Evolutionary conservation across 306 rosid species (phyloP), one percentile per base, ranked within the genome.

Genomic region (Ormosia semicastrata): DNA sequence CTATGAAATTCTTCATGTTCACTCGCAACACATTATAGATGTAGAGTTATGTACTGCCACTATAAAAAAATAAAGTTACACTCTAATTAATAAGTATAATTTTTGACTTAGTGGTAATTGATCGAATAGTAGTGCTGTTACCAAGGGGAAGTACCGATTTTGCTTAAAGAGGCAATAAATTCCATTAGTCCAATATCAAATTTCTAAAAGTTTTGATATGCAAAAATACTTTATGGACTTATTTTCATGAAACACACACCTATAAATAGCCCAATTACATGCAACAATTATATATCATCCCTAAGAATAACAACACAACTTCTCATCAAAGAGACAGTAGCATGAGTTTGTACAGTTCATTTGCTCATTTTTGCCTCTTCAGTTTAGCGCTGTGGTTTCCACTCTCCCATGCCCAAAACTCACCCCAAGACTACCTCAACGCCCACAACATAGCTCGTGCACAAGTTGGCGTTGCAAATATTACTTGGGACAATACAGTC

Each of bases 391-490:
- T 73, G 3, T 39, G 53, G 54, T 40, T 73, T 11, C 50, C 53
- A 39, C 29, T 57, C 67, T 39, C 62, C 46, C 14, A 3, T 15
- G 77, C 75, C 11, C 81, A 81, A 53, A 57, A 84, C 71, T 36
- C 83, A 2, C 69, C 75, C n/a, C 83, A 56, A 64, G 83, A 79
- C 49, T 85, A 13, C 72, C 3, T 88, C 12, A 9, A 39, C 0
- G 67, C 54, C 8, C 91, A 88, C 85, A 85, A 88, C 54, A 30
- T 8, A 1, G 87, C 79, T 15, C 87, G 84, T 0, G 78, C 79
- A 0, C 53, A 36, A 29, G 90, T 85, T 10, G 83, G 85, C 1
- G 83, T 88, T 14, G 80, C 46, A 0, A 76, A 81, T 14, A 4
- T 88, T 39, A 11, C 41, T 0, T 88, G 90, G 90, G 77, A 88